A percentile compares a stretch with the other conserved stretches of the same genome.
Evolutionary conservation across 179 eudicot species (phyloP).

Genomic region (Sideroxylon spinosum): DNA sequence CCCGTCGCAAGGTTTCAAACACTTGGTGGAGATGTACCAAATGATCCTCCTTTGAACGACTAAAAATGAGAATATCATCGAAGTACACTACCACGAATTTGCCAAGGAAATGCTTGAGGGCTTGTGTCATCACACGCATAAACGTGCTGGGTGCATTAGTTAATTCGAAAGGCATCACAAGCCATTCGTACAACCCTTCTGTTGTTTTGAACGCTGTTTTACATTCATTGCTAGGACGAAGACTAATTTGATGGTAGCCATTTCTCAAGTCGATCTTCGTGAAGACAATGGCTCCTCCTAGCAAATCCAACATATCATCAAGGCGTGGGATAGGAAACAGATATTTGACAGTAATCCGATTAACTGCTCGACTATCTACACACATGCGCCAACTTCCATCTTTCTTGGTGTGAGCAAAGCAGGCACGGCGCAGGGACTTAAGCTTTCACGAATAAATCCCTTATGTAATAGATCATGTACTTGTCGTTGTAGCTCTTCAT

Average conservation of each 20-base stretch:
- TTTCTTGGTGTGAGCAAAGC: too few species aligned
- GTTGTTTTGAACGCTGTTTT: not conserved
- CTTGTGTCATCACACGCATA: not conserved
- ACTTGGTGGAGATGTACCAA: not conserved
- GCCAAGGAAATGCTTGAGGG: too few species aligned
- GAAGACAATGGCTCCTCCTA: too few species aligned
- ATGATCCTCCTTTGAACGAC: not conserved
- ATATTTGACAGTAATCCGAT: not conserved
- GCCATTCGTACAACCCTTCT: not conserved
- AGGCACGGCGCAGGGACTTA: too few species aligned
- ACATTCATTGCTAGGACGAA: not conserved
- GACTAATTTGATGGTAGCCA: not conserved
- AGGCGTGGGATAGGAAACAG: not conserved
- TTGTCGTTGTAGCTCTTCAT: too few species aligned
- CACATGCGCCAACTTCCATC: too few species aligned
- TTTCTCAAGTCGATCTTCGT: not conserved
- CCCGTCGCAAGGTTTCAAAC: not conserved
- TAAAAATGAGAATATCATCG: not conserved
- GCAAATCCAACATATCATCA: too few species aligned
- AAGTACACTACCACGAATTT: not conserved
- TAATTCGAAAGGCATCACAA: not conserved
- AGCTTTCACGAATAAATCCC: too few species aligned
- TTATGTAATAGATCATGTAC: too few species aligned
- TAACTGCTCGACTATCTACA: not conserved
- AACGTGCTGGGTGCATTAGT: not conserved